Conservation (phyloP, 352 stramenopile genomes). For the Phytophthora multivora region DNA sequence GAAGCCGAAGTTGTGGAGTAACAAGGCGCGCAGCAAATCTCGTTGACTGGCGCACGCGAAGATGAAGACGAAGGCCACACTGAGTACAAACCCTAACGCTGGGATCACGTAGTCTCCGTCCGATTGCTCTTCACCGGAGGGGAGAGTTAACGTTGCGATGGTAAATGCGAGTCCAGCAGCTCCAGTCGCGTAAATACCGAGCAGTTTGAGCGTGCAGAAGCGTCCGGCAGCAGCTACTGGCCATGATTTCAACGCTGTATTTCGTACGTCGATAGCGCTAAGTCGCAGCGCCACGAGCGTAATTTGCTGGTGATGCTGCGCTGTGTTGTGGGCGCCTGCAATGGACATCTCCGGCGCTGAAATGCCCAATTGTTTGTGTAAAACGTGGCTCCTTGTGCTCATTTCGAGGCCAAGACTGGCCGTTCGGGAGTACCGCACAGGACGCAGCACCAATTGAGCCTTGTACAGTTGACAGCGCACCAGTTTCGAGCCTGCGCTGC, state of each 20-base stretch:
- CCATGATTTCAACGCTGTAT: constrained; percentile 16
- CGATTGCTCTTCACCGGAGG: background rate
- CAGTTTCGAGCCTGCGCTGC: constrained; percentile 30
- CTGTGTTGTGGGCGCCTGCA: constrained; percentile 20
- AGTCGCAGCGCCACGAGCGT: constrained; percentile 42
- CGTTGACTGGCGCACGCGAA: constrained; percentile 33
- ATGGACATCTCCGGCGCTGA: constrained; percentile 20
- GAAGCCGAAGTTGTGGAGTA: constrained; percentile 43
- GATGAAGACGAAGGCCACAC: constrained; percentile 5
- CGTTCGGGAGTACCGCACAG: constrained; percentile 16
- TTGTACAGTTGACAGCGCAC: constrained; percentile 44
- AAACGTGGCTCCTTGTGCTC: constrained; percentile 7
- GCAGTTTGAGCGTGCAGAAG: background rate
- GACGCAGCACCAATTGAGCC: constrained; percentile 32
- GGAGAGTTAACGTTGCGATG: constrained; percentile 9
- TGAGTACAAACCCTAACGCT: constrained; percentile 6
- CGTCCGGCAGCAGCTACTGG: background rate
- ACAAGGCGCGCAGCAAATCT: constrained; percentile 24
- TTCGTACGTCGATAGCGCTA: constrained; percentile 28
- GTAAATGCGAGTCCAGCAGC: constrained; percentile 9
- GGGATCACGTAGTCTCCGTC: background rate
- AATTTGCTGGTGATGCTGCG: constrained; percentile 36
- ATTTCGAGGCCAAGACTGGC: constrained; percentile 8
- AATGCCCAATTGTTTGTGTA: constrained; percentile 31
- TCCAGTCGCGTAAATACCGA: constrained; percentile 12